Evolutionary conservation across 2,329 filamentous ascomycete genomes (phyloP), one percentile per base, ranked within the genome.

Genomic region (Aphanocladium album): DNA sequence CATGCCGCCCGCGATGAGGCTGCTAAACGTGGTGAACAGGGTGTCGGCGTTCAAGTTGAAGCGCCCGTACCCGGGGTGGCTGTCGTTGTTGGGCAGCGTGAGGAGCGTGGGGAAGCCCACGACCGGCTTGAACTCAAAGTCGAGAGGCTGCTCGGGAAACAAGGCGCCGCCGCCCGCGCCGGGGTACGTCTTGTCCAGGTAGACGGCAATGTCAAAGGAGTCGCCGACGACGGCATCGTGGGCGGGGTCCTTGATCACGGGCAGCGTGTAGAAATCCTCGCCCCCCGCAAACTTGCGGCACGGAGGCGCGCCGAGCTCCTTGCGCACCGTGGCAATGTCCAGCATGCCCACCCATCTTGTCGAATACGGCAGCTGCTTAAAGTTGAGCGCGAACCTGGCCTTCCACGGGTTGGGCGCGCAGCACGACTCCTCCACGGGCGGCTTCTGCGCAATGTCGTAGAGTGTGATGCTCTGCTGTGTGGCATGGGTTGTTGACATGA

Each of bases 171-270:
- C 73, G 1, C 79, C 79, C 0, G 76, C 69, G 33, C 70, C 61
- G 0, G 83, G 82, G 59, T 82, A 85, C 0, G 69, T 75, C 1
- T 77, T 71, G 25, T 88, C 79, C 2, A 89, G 75, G 65, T 87
- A 82, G 27, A 80, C 71, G 7, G 86, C 86, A 62, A 89, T 89
- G 57, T 88, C 86, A 67, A 87, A 86, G 2, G 84, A 84, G 71
- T 89, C 86, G 5, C 86, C 86, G 2, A 88, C 60, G 0, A 75
- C 55, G 0, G 70, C 62, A 5, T 66, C 67, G 0, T 77, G 80
- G 19, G 66, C 60, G 0, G 74, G 68, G 55, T 87, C 82, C 1
- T 73, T 65, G 23, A 88, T 69, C 46, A 87, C 76, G 1, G 86
- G 86, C 0, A 89, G 77, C 2, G 86, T 89, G 71, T 78, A 77